These are phyloP conservation scores for Curvularia sp. DNA, from an alignment of 2,329 filamentous ascomycete species.

Conservation along the genomic window DNA sequence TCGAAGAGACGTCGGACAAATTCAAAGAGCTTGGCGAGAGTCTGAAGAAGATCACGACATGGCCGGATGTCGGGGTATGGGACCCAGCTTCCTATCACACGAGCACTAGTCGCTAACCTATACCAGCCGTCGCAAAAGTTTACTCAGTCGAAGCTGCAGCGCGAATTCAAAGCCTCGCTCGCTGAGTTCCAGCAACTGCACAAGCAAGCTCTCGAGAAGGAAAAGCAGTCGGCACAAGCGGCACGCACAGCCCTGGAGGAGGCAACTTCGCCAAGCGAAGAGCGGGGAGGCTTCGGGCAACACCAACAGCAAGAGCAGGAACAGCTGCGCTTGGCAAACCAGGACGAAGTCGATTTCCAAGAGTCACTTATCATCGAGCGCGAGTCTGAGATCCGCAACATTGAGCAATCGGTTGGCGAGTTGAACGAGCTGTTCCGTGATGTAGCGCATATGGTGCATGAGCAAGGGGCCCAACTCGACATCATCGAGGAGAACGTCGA, in stretches of 20 bases:
- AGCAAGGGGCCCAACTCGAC: conserved; percentile 89
- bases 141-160: conserved; percentile 91
- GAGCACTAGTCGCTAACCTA: conserved; percentile 21
- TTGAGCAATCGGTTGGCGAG: conserved; percentile 94
- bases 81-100: conserved; percentile 34
- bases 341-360: conserved; percentile 97
- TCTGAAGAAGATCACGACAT: conserved; percentile 88
- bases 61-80: conserved; percentile 74
- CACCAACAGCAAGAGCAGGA: conserved; percentile 69
- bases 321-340: conserved; percentile 80
- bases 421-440: conserved; percentile 96
- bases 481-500: conserved; percentile 90
- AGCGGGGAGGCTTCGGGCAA: conserved; percentile 56
- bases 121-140: conserved; percentile 89
- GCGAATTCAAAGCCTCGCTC: conserved; percentile 88
- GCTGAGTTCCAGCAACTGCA: conserved; percentile 94
- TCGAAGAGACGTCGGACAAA: conserved; percentile 83
- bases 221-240: conserved; percentile 83
- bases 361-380: conserved; percentile 95
- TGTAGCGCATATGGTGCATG: conserved; percentile 95
- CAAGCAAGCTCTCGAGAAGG: conserved; percentile 86
- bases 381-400: conserved; percentile 95
- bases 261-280: conserved; percentile 50
- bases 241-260: conserved; percentile 80
- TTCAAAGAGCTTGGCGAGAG: conserved; percentile 95